Base-by-base conservation (phyloP, 2,329 filamentous ascomycete species). In the Dothideomycetes sp. region DNA sequence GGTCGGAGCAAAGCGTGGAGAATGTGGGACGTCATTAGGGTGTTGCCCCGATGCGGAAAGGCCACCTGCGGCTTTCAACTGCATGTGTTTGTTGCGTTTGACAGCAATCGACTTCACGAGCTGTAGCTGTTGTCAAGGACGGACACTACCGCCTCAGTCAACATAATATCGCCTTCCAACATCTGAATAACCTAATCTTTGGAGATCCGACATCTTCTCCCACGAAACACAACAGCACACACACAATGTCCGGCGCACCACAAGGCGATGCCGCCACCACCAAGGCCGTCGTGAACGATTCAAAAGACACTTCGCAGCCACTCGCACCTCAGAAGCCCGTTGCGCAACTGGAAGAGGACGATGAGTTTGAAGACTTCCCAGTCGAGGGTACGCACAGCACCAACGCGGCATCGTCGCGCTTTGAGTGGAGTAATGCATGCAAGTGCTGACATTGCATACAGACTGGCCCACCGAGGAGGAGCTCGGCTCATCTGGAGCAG, bases 361-460 rank as follows among this genome's bases (percentile, higher is more conserved):
- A 98, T 62, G 91, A 98, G 68, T 98, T 98, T 56, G 91, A 98
- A 61, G 91, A 98, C 62, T 98, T 98, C 57, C 91, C 91, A 18
- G 84, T 94, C 41, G 89, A 98, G 66, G 87, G 91, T 94, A 65
- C 3, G 31, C 34, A 8, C 2, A 10, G 1, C 5, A 3, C 27
- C 4, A 22, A 5, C n/a, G n/a, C n/a, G n/a, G n/a, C n/a, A n/a
- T n/a, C n/a, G n/a, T n/a, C n/a, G n/a, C n/a, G n/a, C n/a, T n/a
- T n/a, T n/a, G n/a, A n/a, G n/a, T n/a, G n/a, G n/a, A n/a, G n/a
- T n/a, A n/a, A n/a, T 14, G 36, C 10, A 16, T 22, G n/a, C 7
- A n/a, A n/a, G n/a, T n/a, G n/a, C n/a, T 27, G 22, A 27, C 22
- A 7, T 7, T 7, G 7, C 7, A 27, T 27, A 27, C 15, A 94